Evolutionary conservation across 2,329 filamentous ascomycete genomes (phyloP).

Genomic region (Alternaria panax): DNA sequence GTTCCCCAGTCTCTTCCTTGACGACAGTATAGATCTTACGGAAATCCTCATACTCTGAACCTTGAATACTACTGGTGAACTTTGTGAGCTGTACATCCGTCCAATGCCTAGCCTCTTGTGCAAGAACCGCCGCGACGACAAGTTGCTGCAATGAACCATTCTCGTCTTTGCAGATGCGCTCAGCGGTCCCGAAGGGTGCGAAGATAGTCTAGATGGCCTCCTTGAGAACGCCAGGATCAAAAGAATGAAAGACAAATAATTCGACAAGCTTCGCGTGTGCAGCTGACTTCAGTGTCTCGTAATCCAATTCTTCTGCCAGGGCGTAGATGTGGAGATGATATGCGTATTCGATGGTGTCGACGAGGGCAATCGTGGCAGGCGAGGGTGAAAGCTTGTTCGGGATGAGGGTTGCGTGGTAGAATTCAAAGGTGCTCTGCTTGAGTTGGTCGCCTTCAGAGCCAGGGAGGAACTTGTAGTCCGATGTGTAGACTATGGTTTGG

Average conservation of each 20-base stretch:
- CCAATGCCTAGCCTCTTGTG: neutral
- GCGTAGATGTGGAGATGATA: slow-evolving; percentile 23
- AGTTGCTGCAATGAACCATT: slow-evolving; percentile 8
- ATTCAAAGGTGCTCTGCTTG: slow-evolving; percentile 3
- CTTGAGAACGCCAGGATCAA: neutral
- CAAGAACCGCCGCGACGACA: slow-evolving; percentile 1
- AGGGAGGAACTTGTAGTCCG: slow-evolving; percentile 13
- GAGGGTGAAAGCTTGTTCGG: neutral
- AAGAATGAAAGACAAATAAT: neutral
- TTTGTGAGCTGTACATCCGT: neutral
- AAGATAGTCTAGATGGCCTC: slow-evolving; percentile 5
- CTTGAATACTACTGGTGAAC: neutral
- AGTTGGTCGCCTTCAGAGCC: neutral
- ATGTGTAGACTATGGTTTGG: slow-evolving; percentile 14
- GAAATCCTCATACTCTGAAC: slow-evolving; percentile 5
- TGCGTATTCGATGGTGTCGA: slow-evolving; percentile 3
- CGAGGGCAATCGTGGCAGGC: slow-evolving; percentile 4
- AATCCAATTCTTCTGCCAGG: slow-evolving; percentile 16
- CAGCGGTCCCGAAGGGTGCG: neutral
- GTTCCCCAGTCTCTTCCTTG: slow-evolving; percentile 1
- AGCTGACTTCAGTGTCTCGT: slow-evolving; percentile 8
- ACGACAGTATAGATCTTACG: neutral
- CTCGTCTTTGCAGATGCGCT: slow-evolving; percentile 11
- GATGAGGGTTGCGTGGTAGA: slow-evolving; percentile 7
- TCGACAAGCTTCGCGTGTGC: slow-evolving; percentile 8